These are phyloP conservation scores for Globisporangium canariense DNA, from an alignment of 352 stramenopile genomes.

Conservation along the genomic window DNA sequence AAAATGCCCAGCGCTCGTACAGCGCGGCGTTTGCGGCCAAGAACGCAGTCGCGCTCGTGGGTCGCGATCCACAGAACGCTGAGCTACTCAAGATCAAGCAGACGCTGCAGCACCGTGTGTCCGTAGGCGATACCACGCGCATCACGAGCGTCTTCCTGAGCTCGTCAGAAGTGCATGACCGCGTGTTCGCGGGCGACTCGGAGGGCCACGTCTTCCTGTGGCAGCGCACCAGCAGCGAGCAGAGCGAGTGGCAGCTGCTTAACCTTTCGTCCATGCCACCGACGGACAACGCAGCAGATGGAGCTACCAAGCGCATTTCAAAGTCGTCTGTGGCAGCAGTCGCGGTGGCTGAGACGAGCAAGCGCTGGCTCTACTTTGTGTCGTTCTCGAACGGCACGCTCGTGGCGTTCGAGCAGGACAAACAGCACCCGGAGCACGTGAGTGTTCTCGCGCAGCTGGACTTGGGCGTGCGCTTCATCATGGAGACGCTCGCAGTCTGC, in stretches of 20 bases:
- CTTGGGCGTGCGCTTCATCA: constrained; percentile 45
- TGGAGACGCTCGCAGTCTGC: constrained; percentile 41
- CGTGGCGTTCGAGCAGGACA: constrained; percentile 27
- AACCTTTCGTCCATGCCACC: constrained; percentile 11
- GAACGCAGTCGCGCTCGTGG: constrained; percentile 47
- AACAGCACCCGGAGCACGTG: constrained; percentile 9
- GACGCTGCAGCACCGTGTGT: constrained; percentile 47
- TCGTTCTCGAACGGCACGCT: constrained; percentile 52
- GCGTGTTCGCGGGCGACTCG: constrained; percentile 59
- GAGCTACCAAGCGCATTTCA: constrained; percentile 14
- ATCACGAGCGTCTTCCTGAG: constrained; percentile 47
- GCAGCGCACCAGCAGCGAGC: constrained; percentile 3
- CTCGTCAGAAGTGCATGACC: constrained; percentile 1
- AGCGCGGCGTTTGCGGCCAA: constrained; percentile 39
- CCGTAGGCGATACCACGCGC: constrained; percentile 24
- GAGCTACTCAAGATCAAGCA: constrained; percentile 24
- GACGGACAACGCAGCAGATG: not conserved
- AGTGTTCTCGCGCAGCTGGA: constrained; percentile 21
- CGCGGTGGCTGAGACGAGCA: constrained; percentile 24
- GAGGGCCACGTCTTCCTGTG: constrained; percentile 63
- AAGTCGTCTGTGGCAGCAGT: constrained; percentile 38
- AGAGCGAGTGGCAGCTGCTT: constrained; percentile 20
- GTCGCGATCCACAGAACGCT: constrained; percentile 3
- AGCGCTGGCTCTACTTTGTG: constrained; percentile 33
- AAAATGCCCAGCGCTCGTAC: not conserved